Base-by-base conservation (phyloP, 345 rosid genomes). In the Dimocarpus longan region DNA sequence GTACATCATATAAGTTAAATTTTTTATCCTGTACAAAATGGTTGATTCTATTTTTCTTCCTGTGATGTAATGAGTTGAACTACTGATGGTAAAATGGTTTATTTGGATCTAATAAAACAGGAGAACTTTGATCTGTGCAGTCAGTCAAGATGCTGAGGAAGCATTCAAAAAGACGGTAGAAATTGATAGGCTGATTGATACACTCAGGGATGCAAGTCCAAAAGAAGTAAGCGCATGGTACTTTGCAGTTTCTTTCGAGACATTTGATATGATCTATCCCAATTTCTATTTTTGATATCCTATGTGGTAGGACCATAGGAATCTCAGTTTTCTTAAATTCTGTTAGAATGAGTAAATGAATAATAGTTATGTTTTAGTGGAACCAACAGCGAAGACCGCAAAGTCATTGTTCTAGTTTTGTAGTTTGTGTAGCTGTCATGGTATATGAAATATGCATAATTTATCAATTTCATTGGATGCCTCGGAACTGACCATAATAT, bases 81-180 rank as follows among this genome's bases (percentile, higher is more conserved):
- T 60, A 75, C 78, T 87, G 89, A 82, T 87, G 80, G 82, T 86
- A 69, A 89, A 76, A 72, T 80, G 81, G 74, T 54, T 62, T 75
- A 44, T 83, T 88, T 90, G 89, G 87, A 80, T 90, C 56, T 73
- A 84, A 92, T 89, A 84, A 92, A 87, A 86, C 99, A 95, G 98
- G 97, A 89, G 92, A 92, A 88, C 79, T 90, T 90, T 92, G 86
- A 87, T 91, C 48, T 89, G 86, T 92, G 95, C 95, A 90, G 96
- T 84, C 93, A 85, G 85, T 82, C 84, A 86, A 83, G 93, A 85
- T 85, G 90, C 95, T 32, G 98, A 95, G 80, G 95, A 85, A 80
- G 91, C 96, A 46, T 95, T 95, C 81, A 93, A 88, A 87, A 95
- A 91, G 93, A 93, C 97, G 43, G 95, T 95, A 5, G 95, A 88